A percentile compares a stretch with the other conserved stretches of the same genome.
These are phyloP conservation scores for Scheffersomyces spartinae DNA, from an alignment of 805 yeast genomes.

Conservation along the genomic window DNA sequence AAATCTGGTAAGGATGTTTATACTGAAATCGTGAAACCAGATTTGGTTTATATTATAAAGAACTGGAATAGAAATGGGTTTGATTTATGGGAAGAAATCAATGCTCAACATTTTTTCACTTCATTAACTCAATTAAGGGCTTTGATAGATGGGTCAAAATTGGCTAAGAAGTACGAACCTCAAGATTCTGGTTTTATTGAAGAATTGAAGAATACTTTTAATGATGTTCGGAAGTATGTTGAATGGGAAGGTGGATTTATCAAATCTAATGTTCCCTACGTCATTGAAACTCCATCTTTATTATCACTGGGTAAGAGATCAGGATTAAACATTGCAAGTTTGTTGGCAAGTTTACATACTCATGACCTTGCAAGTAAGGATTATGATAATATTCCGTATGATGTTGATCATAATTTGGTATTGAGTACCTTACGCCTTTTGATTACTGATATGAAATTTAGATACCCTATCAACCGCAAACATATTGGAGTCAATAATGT, in stretches of 20 bases:
- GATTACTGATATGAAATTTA: slow-evolving; percentile 53
- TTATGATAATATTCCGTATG: slow-evolving; percentile 44
- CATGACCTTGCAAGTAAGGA: slow-evolving; percentile 27
- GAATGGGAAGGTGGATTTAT: slow-evolving; percentile 32
- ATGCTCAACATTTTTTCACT: slow-evolving; percentile 71
- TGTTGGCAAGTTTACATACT: slow-evolving; percentile 41
- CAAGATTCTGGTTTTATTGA: slow-evolving; percentile 15
- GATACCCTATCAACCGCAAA: slow-evolving; percentile 68
- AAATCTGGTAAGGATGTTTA: slow-evolving; percentile 30
- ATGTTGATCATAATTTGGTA: slow-evolving; percentile 44
- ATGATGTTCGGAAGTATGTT: slow-evolving; percentile 26
- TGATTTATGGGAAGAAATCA: slow-evolving; percentile 89
- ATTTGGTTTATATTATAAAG: slow-evolving; percentile 48
- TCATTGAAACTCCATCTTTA: slow-evolving; percentile 57
- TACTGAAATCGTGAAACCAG: slow-evolving; percentile 48
- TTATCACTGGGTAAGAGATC: slow-evolving; percentile 33
- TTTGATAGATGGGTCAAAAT: slow-evolving; percentile 39
- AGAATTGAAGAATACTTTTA: slow-evolving; percentile 17
- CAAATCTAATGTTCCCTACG: slow-evolving; percentile 32
- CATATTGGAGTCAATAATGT: slow-evolving; percentile 20
- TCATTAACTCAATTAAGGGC: slow-evolving; percentile 65
- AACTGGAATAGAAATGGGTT: slow-evolving; percentile 62
- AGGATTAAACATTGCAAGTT: slow-evolving; percentile 72
- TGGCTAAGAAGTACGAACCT: slow-evolving; percentile 17
- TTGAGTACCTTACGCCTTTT: slow-evolving; percentile 54